These are phyloP conservation scores for Keqinozyma sinolaborantium DNA, from an alignment of 1,139 yeast genomes.

Conservation along the genomic window DNA sequence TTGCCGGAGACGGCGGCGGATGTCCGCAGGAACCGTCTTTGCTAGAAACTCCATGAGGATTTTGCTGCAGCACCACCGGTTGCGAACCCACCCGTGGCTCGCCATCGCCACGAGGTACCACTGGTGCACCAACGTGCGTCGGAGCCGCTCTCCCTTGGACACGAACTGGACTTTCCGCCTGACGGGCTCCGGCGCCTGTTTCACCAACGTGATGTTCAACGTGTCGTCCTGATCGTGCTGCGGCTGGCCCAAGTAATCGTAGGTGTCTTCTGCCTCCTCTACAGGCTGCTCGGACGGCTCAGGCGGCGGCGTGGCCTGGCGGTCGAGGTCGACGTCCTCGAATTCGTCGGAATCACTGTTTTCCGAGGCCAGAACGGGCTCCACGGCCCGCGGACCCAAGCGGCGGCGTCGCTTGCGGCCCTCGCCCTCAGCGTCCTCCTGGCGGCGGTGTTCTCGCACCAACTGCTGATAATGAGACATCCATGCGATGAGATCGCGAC, in stretches of 20 bases:
- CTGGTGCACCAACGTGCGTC: slow-evolving; percentile 57
- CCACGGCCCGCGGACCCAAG: background rate
- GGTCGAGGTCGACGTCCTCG: slow-evolving; percentile 25
- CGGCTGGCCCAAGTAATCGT: background rate
- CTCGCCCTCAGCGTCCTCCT: background rate
- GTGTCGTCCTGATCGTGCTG: background rate
- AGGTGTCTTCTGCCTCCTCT: too few relatives aligned
- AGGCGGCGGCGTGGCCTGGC: slow-evolving; percentile 9
- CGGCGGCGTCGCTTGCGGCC: slow-evolving; percentile 6
- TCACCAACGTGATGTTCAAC: slow-evolving; percentile 6
- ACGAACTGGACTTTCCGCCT: slow-evolving; percentile 31
- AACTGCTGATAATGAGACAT: slow-evolving; percentile 1
- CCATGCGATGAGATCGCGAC: background rate
- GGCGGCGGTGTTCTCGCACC: slow-evolving; percentile 1
- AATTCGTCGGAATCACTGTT: slow-evolving; percentile 23
- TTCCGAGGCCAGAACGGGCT: slow-evolving; percentile 1
- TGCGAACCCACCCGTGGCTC: slow-evolving; percentile 63
- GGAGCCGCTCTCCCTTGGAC: slow-evolving; percentile 50
- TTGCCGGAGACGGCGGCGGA: slow-evolving; percentile 44
- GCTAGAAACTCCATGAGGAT: slow-evolving; percentile 35
- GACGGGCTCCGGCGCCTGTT: slow-evolving; percentile 5
- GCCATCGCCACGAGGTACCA: slow-evolving; percentile 55
- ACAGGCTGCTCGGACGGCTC: slow-evolving; percentile 2
- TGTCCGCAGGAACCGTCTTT: slow-evolving; percentile 43
- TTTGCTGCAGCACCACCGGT: slow-evolving; percentile 68